Evolutionary conservation across 192 early-diverging fungal species (phyloP).

Genomic region (Backusella macrospora): DNA sequence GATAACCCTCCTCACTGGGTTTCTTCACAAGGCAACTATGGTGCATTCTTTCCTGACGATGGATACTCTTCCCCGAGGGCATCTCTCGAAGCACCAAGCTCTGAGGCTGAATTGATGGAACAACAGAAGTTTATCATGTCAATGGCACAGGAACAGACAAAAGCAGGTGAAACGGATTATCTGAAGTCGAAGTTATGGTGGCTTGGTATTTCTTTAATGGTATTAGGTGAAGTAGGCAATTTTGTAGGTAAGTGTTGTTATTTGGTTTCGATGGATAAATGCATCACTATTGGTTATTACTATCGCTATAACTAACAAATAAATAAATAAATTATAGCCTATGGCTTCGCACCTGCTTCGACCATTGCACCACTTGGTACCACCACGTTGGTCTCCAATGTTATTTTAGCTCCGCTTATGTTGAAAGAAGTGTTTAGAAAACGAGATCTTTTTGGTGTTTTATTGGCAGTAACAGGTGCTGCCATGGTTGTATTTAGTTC

Average conservation of each 20-base stretch:
- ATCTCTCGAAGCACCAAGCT: constrained; percentile 24
- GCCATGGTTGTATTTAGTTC: constrained; percentile 64
- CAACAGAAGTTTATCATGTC: constrained; percentile 33
- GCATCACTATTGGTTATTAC: not conserved
- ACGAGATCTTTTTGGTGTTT: constrained; percentile 62
- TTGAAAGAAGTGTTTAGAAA: constrained; percentile 62
- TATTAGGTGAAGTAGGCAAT: constrained; percentile 58
- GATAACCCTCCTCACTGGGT: constrained; percentile 38
- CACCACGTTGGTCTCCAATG: constrained; percentile 69
- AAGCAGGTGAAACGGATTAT: constrained; percentile 42
- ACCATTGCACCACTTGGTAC: constrained; percentile 77
- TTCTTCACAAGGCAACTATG: constrained; percentile 4
- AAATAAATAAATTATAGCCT: constrained; percentile 55
- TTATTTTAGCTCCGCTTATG: constrained; percentile 70
- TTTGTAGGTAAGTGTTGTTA: constrained; percentile 38
- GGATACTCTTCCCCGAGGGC: constrained; percentile 43
- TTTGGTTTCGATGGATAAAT: not conserved
- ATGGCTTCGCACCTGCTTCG: constrained; percentile 76
- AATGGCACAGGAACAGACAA: constrained; percentile 31
- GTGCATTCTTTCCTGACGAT: constrained; percentile 42
- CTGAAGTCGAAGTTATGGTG: constrained; percentile 65
- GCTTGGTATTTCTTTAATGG: constrained; percentile 70
- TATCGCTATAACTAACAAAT: not conserved
- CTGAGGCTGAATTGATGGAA: constrained; percentile 13
- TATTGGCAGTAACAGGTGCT: constrained; percentile 66